These are phyloP conservation scores for Penicillium pulvis DNA, from an alignment of 495 filamentous ascomycete genomes.

Conservation along the genomic window DNA sequence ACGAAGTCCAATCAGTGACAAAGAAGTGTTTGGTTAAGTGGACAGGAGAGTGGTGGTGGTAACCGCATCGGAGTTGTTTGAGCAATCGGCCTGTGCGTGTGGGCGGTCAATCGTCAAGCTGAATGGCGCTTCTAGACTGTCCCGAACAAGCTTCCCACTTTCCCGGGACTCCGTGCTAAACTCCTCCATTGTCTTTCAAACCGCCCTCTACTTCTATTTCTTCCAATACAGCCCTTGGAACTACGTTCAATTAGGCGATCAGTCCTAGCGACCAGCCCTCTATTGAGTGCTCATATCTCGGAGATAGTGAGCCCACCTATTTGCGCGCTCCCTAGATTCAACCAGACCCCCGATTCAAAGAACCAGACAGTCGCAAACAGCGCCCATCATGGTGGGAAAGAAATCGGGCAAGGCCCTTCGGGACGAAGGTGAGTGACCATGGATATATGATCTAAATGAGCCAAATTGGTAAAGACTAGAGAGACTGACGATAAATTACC, in stretches of 20 bases:
- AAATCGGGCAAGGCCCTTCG: slow-evolving; percentile 65
- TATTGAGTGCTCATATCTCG: not conserved
- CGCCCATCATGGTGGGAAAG: slow-evolving; percentile 60
- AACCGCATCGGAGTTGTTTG: slow-evolving; percentile 25
- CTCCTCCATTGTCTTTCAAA: slow-evolving; percentile 1
- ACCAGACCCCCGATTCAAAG: slow-evolving; percentile 15
- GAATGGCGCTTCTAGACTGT: slow-evolving; percentile 20
- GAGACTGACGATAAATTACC: slow-evolving; percentile 12
- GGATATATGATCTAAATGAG: not conserved
- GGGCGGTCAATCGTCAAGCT: slow-evolving; percentile 34
- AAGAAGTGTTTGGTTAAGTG: slow-evolving; percentile 6
- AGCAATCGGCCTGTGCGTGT: slow-evolving; percentile 32
- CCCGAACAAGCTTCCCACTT: slow-evolving; percentile 9
- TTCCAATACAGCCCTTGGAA: not conserved
- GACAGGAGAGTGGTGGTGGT: slow-evolving; percentile 24
- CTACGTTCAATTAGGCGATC: not conserved
- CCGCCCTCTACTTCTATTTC: not conserved
- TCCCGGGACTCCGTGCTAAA: not conserved
- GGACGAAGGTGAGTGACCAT: slow-evolving; percentile 57
- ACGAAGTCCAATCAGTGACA: slow-evolving; percentile 10
- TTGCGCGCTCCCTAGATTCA: slow-evolving; percentile 28
- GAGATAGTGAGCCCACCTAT: slow-evolving; percentile 6
- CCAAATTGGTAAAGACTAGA: no score
- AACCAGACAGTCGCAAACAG: slow-evolving; percentile 1
- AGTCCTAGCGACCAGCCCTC: not conserved